Base-by-base conservation (phyloP, 176 grass and related monocot genomes). In the Oryza brachyantha region DNA sequence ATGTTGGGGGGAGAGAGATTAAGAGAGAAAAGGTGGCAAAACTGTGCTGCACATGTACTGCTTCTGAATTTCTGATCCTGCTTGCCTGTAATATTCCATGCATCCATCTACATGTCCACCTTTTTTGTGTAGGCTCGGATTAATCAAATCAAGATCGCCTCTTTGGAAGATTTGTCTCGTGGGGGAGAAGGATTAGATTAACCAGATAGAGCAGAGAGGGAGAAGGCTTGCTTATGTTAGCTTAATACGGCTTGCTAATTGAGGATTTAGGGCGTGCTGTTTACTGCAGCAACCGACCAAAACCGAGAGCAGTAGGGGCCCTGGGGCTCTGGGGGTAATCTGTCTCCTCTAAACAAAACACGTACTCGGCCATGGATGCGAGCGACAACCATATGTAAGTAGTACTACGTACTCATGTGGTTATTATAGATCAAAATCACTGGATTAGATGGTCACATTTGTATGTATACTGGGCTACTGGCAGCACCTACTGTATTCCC, bases 241-340 rank as follows among this genome's bases (percentile, higher is more conserved):
- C 24, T 11, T 42, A 19, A 14, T 66, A 7, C 6, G 2, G 25
- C 16, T 31, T 67, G 45, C 69, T 74, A 43, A 79, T 50, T 12
- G 69, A 74, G 69, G 61, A 26, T 65, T 65, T 79, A 79, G 16
- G 76, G 21, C 35, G 26, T 35, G n/a, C 19, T 59, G 45, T 41
- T 26, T 55, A 74, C 27, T 55, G 19, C 7, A 58, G 41, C 76
- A 36, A 86, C 76, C 61, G 48, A 86, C 61, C 84, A 86, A 86
- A 66, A 59, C 45, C 36, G 45, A 66, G 66, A 79, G 76, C 35
- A 7, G 68, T 27, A 58, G 43, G 29, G 40, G 31, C 31, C 60
- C 58, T 29, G 32, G 72, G 63, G 37, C 63, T 60, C 36, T 38
- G 60, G 69, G 31, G 68, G 37, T 36, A 38, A 40, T 65, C 38